phyloP scores from a whole-genome alignment of 495 filamentous ascomycete species.

The Jackrogersella minutella region DNA sequence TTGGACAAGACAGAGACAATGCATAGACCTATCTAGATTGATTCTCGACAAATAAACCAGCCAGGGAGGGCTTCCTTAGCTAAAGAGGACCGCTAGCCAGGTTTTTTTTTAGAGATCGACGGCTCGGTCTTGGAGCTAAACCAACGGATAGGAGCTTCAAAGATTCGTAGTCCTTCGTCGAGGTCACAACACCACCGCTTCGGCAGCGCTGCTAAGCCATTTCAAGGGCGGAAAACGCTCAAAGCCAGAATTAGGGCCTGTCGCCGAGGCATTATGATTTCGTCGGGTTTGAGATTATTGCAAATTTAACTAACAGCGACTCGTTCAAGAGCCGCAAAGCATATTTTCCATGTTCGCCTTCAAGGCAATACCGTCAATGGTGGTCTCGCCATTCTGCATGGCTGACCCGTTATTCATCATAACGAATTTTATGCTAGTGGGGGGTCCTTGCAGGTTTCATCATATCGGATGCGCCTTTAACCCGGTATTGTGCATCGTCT shows the following conservation, averaged over 20 bases:
- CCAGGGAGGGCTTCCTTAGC: conserved; percentile 12
- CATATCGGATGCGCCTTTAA: conserved; percentile 34
- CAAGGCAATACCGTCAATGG: conserved; percentile 26
- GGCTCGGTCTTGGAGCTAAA: conserved; percentile 19
- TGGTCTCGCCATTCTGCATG: conserved; percentile 38
- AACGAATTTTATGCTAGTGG: conserved; percentile 39
- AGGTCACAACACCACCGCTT: conserved; percentile 3
- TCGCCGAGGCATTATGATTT: conserved; percentile 5
- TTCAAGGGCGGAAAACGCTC: conserved; percentile 8
- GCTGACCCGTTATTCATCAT: conserved; percentile 42
- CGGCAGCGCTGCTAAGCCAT: conserved; percentile 10
- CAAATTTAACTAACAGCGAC: conserved; percentile 21
- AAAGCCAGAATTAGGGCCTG: conserved; percentile 7
- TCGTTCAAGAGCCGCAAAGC: conserved; percentile 27
- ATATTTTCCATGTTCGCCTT: conserved; percentile 16
- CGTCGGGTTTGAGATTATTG: not conserved
- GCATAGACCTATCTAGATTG: conserved; percentile 34
- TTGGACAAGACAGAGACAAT: conserved; percentile 17
- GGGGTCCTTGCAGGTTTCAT: conserved; percentile 44
- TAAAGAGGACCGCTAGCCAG: conserved; percentile 19
- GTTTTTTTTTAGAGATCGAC: conserved; percentile 9
- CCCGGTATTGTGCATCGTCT: conserved; percentile 40
- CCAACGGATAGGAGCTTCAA: conserved; percentile 8
- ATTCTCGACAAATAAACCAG: conserved; percentile 10
- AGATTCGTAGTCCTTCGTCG: conserved; percentile 12